Percentiles rank a stretch among this genome's conserved stretches.
Evolutionary conservation across 495 filamentous ascomycete species (phyloP).

Genomic region (Cercophora scortea): DNA sequence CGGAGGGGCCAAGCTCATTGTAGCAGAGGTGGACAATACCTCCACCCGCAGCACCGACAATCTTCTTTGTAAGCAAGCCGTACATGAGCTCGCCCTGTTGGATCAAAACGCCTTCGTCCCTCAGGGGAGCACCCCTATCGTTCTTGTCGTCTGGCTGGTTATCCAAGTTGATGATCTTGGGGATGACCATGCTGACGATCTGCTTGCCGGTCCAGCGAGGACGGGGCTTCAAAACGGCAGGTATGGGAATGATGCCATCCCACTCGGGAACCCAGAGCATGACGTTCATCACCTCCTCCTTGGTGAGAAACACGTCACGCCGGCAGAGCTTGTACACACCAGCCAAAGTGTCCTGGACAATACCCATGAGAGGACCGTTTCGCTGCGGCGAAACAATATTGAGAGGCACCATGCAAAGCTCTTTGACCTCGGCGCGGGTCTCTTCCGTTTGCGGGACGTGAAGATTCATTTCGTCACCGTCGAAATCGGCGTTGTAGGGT

Average conservation of each 20-base stretch:
- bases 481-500: slow-evolving; percentile 98
- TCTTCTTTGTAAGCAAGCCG: slow-evolving; percentile 87
- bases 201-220: slow-evolving; percentile 99
- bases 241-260: slow-evolving; percentile 89
- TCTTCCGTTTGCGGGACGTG: slow-evolving; percentile 98
- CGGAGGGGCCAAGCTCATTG: slow-evolving; percentile 83
- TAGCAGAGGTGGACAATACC: slow-evolving; percentile 94
- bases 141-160: slow-evolving; percentile 49
- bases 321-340: slow-evolving; percentile 96
- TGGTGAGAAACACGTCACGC: slow-evolving; percentile 81
- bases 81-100: slow-evolving; percentile 84
- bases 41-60: slow-evolving; percentile 74
- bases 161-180: slow-evolving; percentile 72
- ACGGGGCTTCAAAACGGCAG: slow-evolving; percentile 83
- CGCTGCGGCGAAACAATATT: slow-evolving; percentile 98
- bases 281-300: slow-evolving; percentile 88
- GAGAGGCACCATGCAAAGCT: slow-evolving; percentile 91
- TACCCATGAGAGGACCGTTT: slow-evolving; percentile 97
- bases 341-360: slow-evolving; percentile 94
- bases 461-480: slow-evolving; percentile 98
- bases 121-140: slow-evolving; percentile 46
- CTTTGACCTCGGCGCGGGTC: slow-evolving; percentile 81
- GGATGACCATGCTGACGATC: slow-evolving; percentile 88
- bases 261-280: slow-evolving; percentile 96
- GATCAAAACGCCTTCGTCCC: slow-evolving; percentile 75